phyloP scores from a whole-genome alignment of 129 eudicot species.

The Solidago caesia region DNA sequence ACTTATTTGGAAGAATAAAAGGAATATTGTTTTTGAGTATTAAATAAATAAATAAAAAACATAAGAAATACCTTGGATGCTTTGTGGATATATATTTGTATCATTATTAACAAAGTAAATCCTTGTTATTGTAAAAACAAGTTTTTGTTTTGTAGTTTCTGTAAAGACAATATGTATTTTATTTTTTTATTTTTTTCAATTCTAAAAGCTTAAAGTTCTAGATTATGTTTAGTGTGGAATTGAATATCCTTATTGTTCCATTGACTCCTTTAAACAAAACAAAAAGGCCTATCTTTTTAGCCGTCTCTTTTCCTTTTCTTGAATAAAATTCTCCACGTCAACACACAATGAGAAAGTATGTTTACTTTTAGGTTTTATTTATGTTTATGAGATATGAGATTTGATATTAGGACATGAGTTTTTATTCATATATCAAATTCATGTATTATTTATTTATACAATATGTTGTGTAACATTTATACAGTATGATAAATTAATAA shows the following conservation, averaged over 20 bases:
- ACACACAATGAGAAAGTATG: conserved; percentile 21
- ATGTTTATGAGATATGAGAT: neutral
- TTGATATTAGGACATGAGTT: too few species aligned
- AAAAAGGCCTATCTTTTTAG: conserved; percentile 30
- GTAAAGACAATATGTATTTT: neutral
- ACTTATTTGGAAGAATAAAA: neutral
- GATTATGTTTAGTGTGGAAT: conserved; percentile 6
- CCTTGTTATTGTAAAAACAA: neutral
- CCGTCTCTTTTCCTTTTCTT: conserved; percentile 18
- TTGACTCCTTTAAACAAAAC: conserved; percentile 28
- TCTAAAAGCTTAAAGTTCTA: conserved; percentile 11
- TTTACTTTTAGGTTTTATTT: neutral
- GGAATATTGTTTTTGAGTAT: neutral
- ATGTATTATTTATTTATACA: too few species aligned
- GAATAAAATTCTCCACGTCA: conserved; percentile 28
- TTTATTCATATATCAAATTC: too few species aligned
- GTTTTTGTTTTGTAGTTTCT: neutral
- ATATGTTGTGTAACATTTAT: too few species aligned
- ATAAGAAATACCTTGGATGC: neutral
- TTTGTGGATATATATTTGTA: neutral
- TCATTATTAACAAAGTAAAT: neutral
- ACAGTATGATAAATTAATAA: too few species aligned
- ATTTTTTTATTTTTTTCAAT: too few species aligned
- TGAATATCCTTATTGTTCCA: conserved; percentile 19
- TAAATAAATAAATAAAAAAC: neutral